Percentiles rank a stretch among this genome's conserved stretches.
Evolutionary conservation across 1,284 basidiomycete species (phyloP).

Genomic region (Sutorius eximius): DNA sequence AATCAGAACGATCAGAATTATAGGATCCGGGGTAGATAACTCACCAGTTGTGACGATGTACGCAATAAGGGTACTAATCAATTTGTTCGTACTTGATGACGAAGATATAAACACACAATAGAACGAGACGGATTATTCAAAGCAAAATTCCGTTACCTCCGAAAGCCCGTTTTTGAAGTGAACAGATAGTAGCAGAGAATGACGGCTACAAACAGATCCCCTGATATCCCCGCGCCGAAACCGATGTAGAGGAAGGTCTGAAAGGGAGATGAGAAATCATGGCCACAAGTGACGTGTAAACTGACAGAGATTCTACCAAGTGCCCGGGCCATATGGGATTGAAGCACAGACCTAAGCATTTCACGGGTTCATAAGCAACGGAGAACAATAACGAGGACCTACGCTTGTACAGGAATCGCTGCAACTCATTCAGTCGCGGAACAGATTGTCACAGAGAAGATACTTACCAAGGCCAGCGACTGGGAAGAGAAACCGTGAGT

Average conservation of each 20-base stretch:
- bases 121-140: not conserved
- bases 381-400: constrained; percentile 16
- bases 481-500: constrained; percentile 14
- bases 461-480: constrained; percentile 42
- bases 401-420: constrained; percentile 48
- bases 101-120: not conserved
- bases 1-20: not conserved
- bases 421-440: not conserved
- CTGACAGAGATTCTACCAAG: constrained; percentile 40
- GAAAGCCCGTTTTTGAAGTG: constrained; percentile 43
- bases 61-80: constrained; percentile 43
- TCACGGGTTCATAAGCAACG: not conserved
- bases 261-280: not conserved
- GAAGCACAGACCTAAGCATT: constrained; percentile 36
- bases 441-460: not conserved
- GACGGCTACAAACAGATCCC: constrained; percentile 45
- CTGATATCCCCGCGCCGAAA: constrained; percentile 42
- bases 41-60: constrained; percentile 50
- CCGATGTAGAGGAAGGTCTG: constrained; percentile 44
- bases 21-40: not conserved
- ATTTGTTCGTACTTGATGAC: constrained; percentile 41
- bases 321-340: constrained; percentile 33
- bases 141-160: constrained; percentile 28
- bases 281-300: not conserved
- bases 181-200: constrained; percentile 43